Percentiles rank a stretch among this genome's conserved stretches.
These are phyloP conservation scores for Deinandra increscens DNA, from an alignment of 129 eudicot genomes.

Conservation along the genomic window DNA sequence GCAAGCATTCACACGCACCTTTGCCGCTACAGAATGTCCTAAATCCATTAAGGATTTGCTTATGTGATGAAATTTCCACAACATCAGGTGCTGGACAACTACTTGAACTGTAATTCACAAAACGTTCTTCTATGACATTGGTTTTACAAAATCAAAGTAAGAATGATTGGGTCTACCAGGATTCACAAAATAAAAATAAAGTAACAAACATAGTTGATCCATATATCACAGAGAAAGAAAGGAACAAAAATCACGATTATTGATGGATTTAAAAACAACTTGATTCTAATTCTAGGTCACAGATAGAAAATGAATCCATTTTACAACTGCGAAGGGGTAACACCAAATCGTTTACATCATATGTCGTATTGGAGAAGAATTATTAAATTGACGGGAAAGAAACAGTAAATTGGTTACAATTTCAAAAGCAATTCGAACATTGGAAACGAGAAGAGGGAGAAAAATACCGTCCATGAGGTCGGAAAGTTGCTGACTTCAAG, in stretches of 20 bases:
- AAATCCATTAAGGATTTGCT: constrained; percentile 39
- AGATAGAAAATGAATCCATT: too few relatives aligned
- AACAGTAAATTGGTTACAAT: not conserved
- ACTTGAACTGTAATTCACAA: constrained; percentile 67
- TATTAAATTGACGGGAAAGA: not conserved
- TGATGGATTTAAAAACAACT: too few relatives aligned
- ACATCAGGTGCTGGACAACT: constrained; percentile 41
- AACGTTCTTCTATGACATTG: constrained; percentile 15
- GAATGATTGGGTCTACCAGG: too few relatives aligned
- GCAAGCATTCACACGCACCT: constrained; percentile 54
- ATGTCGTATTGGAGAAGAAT: not conserved
- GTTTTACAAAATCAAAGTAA: not conserved
- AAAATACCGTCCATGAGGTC: constrained; percentile 44
- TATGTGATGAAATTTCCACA: constrained; percentile 41
- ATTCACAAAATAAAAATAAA: too few relatives aligned
- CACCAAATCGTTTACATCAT: not conserved
- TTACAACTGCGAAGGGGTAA: too few relatives aligned
- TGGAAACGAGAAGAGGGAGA: constrained; percentile 8
- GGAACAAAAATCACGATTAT: too few relatives aligned
- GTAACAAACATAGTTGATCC: too few relatives aligned
- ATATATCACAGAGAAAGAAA: too few relatives aligned
- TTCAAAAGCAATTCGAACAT: too few relatives aligned
- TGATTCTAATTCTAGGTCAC: too few relatives aligned
- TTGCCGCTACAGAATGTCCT: constrained; percentile 60
- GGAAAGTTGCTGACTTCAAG: constrained; percentile 24